A percentile compares a stretch with the other conserved stretches of the same genome.
Evolutionary conservation across 106 monocot genomes (phyloP).

Genomic region (Allium fistulosum): DNA sequence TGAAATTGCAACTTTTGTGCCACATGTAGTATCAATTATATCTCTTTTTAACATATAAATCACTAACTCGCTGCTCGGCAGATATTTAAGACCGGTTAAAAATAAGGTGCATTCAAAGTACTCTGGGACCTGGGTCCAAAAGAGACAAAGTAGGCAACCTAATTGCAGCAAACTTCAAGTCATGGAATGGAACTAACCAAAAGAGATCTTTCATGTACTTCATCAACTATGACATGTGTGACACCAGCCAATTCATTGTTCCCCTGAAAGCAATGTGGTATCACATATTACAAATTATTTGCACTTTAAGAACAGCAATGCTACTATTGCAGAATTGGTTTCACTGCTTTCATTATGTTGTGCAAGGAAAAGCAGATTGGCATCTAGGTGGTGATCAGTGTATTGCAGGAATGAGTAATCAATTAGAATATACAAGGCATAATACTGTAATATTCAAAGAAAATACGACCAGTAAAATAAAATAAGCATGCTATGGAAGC

Average conservation of each 20-base stretch:
- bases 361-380: background rate
- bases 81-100: too few species aligned
- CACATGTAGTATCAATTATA: too few species aligned
- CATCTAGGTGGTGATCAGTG: background rate
- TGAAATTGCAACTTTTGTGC: too few species aligned
- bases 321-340: background rate
- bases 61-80: too few species aligned
- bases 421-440: background rate
- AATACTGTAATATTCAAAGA: background rate
- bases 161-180: too few species aligned
- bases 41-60: too few species aligned
- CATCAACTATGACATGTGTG: constrained; percentile 94
- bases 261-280: constrained; percentile 35
- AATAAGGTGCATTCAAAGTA: too few species aligned
- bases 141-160: too few species aligned
- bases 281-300: background rate
- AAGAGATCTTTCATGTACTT: constrained; percentile 97
- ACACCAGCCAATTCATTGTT: constrained; percentile 70
- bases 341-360: background rate
- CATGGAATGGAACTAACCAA: constrained; percentile 44
- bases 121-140: too few species aligned
- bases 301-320: background rate
- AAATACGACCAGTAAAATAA: background rate
- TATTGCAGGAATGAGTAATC: too few species aligned
- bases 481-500: background rate